Evolutionary conservation across 176 grass and related monocot genomes (phyloP).

Genomic region (Eragrostis curvula): DNA sequence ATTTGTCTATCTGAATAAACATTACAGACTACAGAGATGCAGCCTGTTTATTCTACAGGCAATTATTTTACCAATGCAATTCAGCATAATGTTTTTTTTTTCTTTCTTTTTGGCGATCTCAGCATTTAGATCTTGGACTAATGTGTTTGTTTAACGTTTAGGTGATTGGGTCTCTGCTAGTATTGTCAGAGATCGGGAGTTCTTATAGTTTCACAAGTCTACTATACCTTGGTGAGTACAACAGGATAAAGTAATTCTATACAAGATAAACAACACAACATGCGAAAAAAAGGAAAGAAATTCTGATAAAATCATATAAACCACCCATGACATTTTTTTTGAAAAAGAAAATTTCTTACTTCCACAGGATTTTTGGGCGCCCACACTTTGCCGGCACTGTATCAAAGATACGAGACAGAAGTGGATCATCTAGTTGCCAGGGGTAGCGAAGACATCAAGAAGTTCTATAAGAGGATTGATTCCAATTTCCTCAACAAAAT

Average conservation of each 20-base stretch:
- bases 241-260: not conserved
- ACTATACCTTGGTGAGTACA: slow-evolving; percentile 76
- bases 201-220: slow-evolving; percentile 77
- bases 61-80: slow-evolving; percentile 23
- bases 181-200: slow-evolving; percentile 71
- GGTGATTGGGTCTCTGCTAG: slow-evolving; percentile 67
- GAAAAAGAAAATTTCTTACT: slow-evolving; percentile 22
- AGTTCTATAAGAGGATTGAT: slow-evolving; percentile 72
- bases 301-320: not conserved
- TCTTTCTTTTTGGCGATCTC: not conserved
- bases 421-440: slow-evolving; percentile 65
- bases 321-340: not conserved
- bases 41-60: not conserved
- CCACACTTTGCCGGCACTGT: slow-evolving; percentile 71
- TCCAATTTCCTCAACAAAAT: slow-evolving; percentile 84
- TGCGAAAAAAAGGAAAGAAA: not conserved
- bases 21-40: not conserved
- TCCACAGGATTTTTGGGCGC: slow-evolving; percentile 66
- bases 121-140: slow-evolving; percentile 2
- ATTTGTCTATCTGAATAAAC: not conserved
- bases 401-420: slow-evolving; percentile 73
- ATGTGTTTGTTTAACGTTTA: slow-evolving; percentile 30
- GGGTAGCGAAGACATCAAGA: slow-evolving; percentile 70
- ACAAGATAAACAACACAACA: slow-evolving; percentile 5
- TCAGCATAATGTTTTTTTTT: not conserved